Evolutionary conservation across 75 land plant species (phyloP).

Genomic region (Selaginella moellendorffii): DNA sequence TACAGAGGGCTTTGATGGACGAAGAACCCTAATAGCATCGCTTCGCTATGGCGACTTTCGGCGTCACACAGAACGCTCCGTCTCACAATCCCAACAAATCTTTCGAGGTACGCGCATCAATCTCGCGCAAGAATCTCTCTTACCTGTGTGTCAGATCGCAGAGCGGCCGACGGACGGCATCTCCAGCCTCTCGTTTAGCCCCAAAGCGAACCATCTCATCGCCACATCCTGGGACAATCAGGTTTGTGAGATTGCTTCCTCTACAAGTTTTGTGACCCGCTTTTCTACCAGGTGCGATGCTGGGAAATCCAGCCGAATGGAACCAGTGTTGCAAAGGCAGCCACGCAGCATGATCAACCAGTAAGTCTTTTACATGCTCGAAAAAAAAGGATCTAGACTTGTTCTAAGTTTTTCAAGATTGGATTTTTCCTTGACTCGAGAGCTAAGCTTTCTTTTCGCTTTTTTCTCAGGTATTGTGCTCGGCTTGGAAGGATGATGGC

Average conservation of each 20-base stretch:
- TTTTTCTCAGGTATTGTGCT: slow-evolving; percentile 87
- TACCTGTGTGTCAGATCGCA: slow-evolving; percentile 34
- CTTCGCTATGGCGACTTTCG: slow-evolving; percentile 25
- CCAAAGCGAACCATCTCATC: slow-evolving; percentile 58
- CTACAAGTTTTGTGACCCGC: neutral
- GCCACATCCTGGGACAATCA: slow-evolving; percentile 72
- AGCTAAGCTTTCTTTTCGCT: too few species aligned
- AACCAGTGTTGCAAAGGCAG: slow-evolving; percentile 55
- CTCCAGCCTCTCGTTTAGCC: slow-evolving; percentile 53
- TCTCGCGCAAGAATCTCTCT: too few species aligned
- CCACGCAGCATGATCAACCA: slow-evolving; percentile 84
- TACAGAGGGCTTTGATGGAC: too few species aligned
- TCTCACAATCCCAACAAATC: slow-evolving; percentile 32
- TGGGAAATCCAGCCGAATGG: slow-evolving; percentile 64
- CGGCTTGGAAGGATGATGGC: slow-evolving; percentile 96
- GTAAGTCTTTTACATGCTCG: slow-evolving; percentile 21
- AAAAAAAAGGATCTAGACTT: neutral
- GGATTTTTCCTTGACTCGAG: neutral
- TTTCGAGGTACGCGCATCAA: slow-evolving; percentile 15
- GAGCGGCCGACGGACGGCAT: slow-evolving; percentile 55
- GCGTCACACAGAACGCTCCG: slow-evolving; percentile 14
- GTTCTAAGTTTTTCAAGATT: neutral
- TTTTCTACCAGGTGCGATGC: slow-evolving; percentile 58
- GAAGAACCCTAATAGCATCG: neutral
- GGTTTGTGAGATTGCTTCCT: slow-evolving; percentile 17